phyloP scores from a whole-genome alignment of 2,329 filamentous ascomycete species.

The Sporothrix humicola region DNA sequence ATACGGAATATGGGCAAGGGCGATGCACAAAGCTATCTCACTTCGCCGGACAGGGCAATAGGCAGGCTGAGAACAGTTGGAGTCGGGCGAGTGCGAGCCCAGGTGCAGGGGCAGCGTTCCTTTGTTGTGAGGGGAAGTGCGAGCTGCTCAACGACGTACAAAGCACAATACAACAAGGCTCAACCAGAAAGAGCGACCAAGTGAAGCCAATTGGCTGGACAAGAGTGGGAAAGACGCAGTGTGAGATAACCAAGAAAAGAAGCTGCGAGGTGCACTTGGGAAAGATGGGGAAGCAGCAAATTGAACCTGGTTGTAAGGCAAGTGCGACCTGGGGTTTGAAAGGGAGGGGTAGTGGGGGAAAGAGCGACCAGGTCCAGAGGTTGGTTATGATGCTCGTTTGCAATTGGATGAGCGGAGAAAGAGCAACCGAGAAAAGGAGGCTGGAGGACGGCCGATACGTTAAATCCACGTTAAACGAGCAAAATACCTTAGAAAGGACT shows the following conservation, averaged over 20 bases:
- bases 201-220: not conserved
- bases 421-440: not conserved
- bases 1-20: conserved; percentile 6
- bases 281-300: conserved; percentile 19
- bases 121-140: conserved; percentile 3
- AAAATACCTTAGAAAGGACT: not conserved
- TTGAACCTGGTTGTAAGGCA: conserved; percentile 21
- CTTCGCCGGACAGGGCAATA: conserved; percentile 18
- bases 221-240: not conserved
- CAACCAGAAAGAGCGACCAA: not conserved
- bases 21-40: conserved; percentile 8
- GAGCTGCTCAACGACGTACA: not conserved
- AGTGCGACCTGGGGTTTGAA: not conserved
- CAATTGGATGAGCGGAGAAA: not conserved
- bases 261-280: not conserved
- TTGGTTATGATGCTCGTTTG: not conserved
- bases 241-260: not conserved
- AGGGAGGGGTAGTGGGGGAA: conserved; percentile 28
- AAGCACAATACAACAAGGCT: not conserved
- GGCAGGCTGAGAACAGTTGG: not conserved
- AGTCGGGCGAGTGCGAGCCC: not conserved
- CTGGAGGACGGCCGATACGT: not conserved
- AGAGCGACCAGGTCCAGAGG: conserved; percentile 1
- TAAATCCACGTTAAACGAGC: not conserved
- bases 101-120: not conserved